Conservation (phyloP, 257 asterid genomes). For the Oldenlandia corymbosa region DNA sequence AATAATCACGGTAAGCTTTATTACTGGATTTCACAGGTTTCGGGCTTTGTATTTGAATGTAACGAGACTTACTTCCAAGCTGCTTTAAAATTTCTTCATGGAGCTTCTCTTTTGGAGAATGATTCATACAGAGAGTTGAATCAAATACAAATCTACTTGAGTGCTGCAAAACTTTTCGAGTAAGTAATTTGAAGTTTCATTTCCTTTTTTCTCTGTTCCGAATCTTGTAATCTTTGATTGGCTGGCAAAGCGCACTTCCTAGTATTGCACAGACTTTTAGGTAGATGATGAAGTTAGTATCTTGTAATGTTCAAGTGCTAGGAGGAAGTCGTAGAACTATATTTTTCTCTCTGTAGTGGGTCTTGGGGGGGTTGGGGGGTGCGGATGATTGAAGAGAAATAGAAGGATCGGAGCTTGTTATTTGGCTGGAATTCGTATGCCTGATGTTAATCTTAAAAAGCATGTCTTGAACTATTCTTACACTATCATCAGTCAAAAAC, state of each 20-base stretch:
- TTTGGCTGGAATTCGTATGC: neutral
- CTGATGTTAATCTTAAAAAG: neutral
- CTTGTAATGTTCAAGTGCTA: no score
- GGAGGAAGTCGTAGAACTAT: no score
- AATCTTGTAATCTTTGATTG: neutral
- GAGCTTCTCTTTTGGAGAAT: constrained; percentile 76
- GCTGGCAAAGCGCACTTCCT: no score
- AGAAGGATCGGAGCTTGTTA: no score
- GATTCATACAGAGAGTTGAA: constrained; percentile 46
- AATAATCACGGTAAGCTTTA: no score
- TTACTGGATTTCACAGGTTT: constrained; percentile 41
- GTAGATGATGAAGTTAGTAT: no score
- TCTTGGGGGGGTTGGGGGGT: no score
- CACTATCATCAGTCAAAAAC: neutral
- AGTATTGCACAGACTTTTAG: no score
- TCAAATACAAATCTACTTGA: constrained; percentile 55
- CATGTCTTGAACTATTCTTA: neutral
- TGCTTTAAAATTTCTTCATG: constrained; percentile 71
- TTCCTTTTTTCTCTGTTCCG: neutral
- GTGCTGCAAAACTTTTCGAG: constrained; percentile 81
- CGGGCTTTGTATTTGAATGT: constrained; percentile 72
- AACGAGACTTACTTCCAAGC: constrained; percentile 74
- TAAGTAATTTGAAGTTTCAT: constrained; percentile 32
- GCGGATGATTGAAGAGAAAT: no score
- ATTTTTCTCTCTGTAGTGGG: no score